A percentile compares a stretch with the other conserved stretches of the same genome.
Evolutionary conservation across 768 basidiomycete species (phyloP).

Genomic region (Chalciporus piperatus): DNA sequence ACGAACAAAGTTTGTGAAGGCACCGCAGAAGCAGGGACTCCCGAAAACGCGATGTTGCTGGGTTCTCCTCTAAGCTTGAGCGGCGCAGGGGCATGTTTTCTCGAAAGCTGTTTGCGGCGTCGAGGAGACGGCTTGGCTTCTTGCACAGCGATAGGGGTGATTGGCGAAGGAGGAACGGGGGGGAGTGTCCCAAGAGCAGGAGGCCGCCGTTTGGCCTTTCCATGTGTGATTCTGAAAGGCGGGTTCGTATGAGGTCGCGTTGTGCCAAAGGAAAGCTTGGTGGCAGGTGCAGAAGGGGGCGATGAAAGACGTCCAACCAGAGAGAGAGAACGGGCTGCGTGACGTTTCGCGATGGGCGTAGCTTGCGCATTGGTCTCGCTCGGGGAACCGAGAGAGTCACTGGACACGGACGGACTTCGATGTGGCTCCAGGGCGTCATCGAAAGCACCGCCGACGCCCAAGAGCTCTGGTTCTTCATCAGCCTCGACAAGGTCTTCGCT

Average conservation of each 20-base stretch:
- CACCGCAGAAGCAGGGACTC: conserved; percentile 35
- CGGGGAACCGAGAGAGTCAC: conserved; percentile 34
- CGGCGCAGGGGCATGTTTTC: conserved; percentile 54
- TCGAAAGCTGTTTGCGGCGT: conserved; percentile 48
- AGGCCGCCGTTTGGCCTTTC: conserved; percentile 59
- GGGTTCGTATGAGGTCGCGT: conserved; percentile 47
- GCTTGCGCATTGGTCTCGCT: conserved; percentile 29
- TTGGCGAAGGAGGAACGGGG: conserved; percentile 72
- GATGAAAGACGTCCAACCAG: conserved; percentile 11
- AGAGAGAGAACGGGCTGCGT: conserved; percentile 3
- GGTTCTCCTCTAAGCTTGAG: conserved; percentile 43
- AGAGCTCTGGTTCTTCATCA: conserved; percentile 71
- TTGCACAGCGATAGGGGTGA: conserved; percentile 48
- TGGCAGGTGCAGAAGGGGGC: conserved; percentile 55
- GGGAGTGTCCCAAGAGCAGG: conserved; percentile 60
- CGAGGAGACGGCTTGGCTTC: conserved; percentile 32
- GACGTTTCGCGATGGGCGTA: conserved; percentile 22
- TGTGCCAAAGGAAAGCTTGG: conserved; percentile 54
- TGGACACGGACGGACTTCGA: conserved; percentile 34
- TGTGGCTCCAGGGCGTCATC: conserved; percentile 36
- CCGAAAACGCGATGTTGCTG: conserved; percentile 28
- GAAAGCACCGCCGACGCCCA: conserved; percentile 69
- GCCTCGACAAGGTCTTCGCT: conserved; percentile 83
- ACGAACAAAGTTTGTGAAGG: conserved; percentile 86
- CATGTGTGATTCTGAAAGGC: conserved; percentile 46